phyloP scores from a whole-genome alignment of 768 basidiomycete genomes.

The Agaricus sinodeliciosus region DNA sequence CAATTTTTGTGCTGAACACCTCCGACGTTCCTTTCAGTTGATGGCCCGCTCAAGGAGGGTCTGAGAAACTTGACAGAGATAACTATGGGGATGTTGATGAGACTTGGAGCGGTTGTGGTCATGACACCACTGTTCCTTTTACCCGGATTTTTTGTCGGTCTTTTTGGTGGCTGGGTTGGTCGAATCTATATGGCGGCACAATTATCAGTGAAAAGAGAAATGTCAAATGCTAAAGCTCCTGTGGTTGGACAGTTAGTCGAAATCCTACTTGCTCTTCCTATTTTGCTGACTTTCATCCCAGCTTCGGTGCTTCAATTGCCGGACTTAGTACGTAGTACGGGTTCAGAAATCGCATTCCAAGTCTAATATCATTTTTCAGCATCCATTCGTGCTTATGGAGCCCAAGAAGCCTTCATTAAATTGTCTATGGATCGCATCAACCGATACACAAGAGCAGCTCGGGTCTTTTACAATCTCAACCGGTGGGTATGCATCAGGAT shows the following conservation, averaged over 20 bases:
- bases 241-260: constrained; percentile 38
- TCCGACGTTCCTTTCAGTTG: constrained; percentile 28
- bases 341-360: neutral
- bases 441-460: constrained; percentile 35
- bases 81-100: constrained; percentile 29
- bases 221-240: constrained; percentile 36
- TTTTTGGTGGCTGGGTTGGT: constrained; percentile 18
- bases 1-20: too few species aligned
- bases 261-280: neutral
- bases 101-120: constrained; percentile 34
- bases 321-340: constrained; percentile 36
- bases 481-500: constrained; percentile 42
- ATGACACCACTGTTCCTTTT: constrained; percentile 35
- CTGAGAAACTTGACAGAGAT: constrained; percentile 23
- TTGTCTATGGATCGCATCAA: constrained; percentile 46
- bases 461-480: constrained; percentile 44
- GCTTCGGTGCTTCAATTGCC: constrained; percentile 50
- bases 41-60: constrained; percentile 29
- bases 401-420: constrained; percentile 38
- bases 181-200: constrained; percentile 38
- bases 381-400: constrained; percentile 60
- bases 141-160: constrained; percentile 17
- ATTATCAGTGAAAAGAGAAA: constrained; percentile 38
- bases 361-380: constrained; percentile 17
- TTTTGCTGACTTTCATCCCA: constrained; percentile 8